A percentile compares a stretch with the other conserved stretches of the same genome.
Conservation (phyloP, 495 filamentous ascomycete species). For the Penicillium maclennaniae region DNA sequence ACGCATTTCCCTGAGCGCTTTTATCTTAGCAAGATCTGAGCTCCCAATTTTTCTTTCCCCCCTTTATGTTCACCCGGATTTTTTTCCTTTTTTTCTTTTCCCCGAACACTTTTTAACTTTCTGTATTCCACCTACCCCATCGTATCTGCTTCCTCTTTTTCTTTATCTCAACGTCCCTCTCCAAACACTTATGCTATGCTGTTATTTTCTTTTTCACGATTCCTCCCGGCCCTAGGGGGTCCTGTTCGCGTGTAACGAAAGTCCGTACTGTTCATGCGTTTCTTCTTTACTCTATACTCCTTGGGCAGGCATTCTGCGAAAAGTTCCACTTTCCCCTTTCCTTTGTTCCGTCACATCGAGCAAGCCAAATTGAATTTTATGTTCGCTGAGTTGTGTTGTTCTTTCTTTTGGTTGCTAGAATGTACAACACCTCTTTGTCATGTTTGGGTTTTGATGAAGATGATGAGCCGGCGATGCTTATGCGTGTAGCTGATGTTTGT, state of each 20-base stretch:
- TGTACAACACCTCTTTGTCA: slow-evolving; percentile 29
- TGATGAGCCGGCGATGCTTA: not conserved
- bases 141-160: slow-evolving; percentile 6
- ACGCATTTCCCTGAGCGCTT: slow-evolving; percentile 50
- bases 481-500: not conserved
- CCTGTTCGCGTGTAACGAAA: slow-evolving; percentile 39
- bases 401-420: slow-evolving; percentile 23
- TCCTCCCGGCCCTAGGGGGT: slow-evolving; percentile 26
- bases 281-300: slow-evolving; percentile 38
- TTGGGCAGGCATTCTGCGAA: slow-evolving; percentile 51
- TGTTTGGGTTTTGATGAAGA: slow-evolving; percentile 18
- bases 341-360: slow-evolving; percentile 33
- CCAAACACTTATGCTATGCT: slow-evolving; percentile 5
- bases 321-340: slow-evolving; percentile 42
- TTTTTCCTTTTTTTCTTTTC: slow-evolving; percentile 9
- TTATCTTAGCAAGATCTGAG: slow-evolving; percentile 44
- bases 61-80: slow-evolving; percentile 7
- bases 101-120: not conserved
- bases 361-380: slow-evolving; percentile 45
- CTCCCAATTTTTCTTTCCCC: slow-evolving; percentile 16
- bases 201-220: slow-evolving; percentile 13
- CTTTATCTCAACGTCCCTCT: slow-evolving; percentile 15
- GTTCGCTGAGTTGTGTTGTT: slow-evolving; percentile 29
- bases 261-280: slow-evolving; percentile 35
- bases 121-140: slow-evolving; percentile 8